Conservation (phyloP, 1,284 basidiomycete species). For the Phlebopus sp. region DNA sequence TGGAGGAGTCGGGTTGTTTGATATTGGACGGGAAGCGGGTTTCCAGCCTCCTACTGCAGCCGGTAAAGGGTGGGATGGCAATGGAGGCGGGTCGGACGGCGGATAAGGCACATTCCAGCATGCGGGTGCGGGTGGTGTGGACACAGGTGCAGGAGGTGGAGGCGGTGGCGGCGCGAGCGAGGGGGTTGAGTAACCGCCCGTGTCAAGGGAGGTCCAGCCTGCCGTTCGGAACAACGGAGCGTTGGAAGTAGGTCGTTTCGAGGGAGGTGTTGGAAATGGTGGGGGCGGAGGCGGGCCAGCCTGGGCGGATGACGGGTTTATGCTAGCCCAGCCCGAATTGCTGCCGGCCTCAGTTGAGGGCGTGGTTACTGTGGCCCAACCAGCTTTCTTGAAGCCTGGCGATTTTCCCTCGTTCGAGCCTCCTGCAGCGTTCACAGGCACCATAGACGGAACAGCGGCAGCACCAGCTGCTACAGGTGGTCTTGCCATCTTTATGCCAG, state of each 20-base stretch:
- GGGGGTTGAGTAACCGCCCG: conserved; percentile 24
- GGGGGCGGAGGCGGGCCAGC: conserved; percentile 18
- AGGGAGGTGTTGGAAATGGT: conserved; percentile 3
- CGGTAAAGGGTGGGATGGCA: conserved; percentile 8
- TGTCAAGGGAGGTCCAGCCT: conserved; percentile 63
- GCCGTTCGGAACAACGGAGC: conserved; percentile 51
- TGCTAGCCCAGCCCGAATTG: conserved; percentile 15
- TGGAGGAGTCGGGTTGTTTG: conserved; percentile 1
- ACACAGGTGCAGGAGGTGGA: conserved; percentile 11
- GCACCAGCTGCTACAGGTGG: conserved; percentile 24
- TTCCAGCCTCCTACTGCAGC: conserved; percentile 5
- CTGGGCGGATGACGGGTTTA: conserved; percentile 19
- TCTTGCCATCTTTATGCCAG: conserved; percentile 68
- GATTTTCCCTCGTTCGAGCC: conserved; percentile 31
- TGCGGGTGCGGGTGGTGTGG: conserved; percentile 31
- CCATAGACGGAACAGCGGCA: conserved; percentile 22
- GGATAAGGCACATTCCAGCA: conserved; percentile 11
- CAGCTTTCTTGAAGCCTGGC: conserved; percentile 52
- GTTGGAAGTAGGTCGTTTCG: conserved; percentile 9
- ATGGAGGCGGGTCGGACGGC: conserved; percentile 2
- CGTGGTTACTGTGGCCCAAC: conserved; percentile 53
- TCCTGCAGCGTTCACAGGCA: conserved; percentile 19
- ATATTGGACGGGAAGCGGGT: neutral
- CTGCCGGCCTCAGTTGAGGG: conserved; percentile 10
- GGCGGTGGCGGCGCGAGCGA: conserved; percentile 22